Conservation (phyloP, 1,284 basidiomycete genomes). For the Sparassis latifolia region DNA sequence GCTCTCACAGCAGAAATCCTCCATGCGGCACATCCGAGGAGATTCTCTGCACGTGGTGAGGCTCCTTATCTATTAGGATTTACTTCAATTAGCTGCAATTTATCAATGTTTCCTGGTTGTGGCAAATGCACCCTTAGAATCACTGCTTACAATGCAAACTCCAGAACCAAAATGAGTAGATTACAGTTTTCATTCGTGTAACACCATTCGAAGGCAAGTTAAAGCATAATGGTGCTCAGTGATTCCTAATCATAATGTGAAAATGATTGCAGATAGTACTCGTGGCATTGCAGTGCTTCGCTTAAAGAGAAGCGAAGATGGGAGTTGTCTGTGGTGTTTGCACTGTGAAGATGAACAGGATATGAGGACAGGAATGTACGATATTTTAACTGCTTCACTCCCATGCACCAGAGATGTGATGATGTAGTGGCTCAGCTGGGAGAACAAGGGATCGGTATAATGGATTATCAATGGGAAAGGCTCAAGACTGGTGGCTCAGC, state of each 20-base stretch:
- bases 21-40: slow-evolving; percentile 1
- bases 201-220: slow-evolving; percentile 52
- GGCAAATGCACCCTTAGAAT: slow-evolving; percentile 24
- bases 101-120: slow-evolving; percentile 44
- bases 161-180: slow-evolving; percentile 42
- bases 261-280: slow-evolving; percentile 31
- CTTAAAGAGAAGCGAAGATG: slow-evolving; percentile 58
- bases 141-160: slow-evolving; percentile 23
- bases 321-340: slow-evolving; percentile 67
- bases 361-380: too few relatives aligned
- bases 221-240: too few relatives aligned
- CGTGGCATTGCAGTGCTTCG: slow-evolving; percentile 37
- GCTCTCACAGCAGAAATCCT: background rate
- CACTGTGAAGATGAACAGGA: slow-evolving; percentile 40
- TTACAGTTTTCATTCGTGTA: slow-evolving; percentile 11
- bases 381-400: too few relatives aligned
- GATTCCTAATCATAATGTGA: slow-evolving; percentile 35
- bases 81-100: slow-evolving; percentile 14
- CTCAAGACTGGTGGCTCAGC: too few relatives aligned
- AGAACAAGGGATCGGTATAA: too few relatives aligned
- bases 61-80: background rate
- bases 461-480: too few relatives aligned
- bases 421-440: too few relatives aligned
- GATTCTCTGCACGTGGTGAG: background rate
- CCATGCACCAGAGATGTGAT: too few relatives aligned